Conservation (phyloP, 768 basidiomycete genomes). For the Phlebiopsis gigantea region DNA sequence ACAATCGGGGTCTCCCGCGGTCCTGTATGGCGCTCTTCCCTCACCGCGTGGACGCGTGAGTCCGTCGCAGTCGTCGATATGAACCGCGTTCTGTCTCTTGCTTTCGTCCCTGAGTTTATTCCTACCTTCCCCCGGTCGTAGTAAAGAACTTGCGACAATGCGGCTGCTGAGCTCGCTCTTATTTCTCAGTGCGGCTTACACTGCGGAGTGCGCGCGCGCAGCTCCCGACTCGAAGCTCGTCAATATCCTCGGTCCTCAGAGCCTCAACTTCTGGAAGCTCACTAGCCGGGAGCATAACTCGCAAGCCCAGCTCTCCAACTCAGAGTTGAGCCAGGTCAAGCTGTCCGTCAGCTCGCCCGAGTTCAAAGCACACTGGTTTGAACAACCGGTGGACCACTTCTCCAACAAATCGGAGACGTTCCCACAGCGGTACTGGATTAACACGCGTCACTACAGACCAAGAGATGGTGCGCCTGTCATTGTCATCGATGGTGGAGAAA, state of each 20-base stretch:
- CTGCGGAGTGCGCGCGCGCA: background rate
- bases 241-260: slow-evolving; percentile 42
- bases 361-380: slow-evolving; percentile 65
- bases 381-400: slow-evolving; percentile 86
- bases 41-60: background rate
- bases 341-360: slow-evolving; percentile 15
- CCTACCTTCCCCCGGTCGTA: background rate
- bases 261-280: slow-evolving; percentile 62
- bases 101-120: background rate
- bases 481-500: slow-evolving; percentile 91
- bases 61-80: background rate
- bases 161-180: background rate
- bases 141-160: background rate
- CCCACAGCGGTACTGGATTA: slow-evolving; percentile 91
- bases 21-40: background rate
- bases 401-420: slow-evolving; percentile 54
- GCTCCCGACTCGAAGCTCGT: background rate
- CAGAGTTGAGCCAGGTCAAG: background rate
- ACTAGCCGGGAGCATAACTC: background rate
- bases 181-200: background rate
- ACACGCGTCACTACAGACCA: slow-evolving; percentile 70
- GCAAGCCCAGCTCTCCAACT: background rate
- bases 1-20: background rate
- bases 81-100: background rate
- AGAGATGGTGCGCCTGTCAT: slow-evolving; percentile 77